phyloP scores from a whole-genome alignment of 768 basidiomycete genomes.

The Suillus subalutaceus region DNA sequence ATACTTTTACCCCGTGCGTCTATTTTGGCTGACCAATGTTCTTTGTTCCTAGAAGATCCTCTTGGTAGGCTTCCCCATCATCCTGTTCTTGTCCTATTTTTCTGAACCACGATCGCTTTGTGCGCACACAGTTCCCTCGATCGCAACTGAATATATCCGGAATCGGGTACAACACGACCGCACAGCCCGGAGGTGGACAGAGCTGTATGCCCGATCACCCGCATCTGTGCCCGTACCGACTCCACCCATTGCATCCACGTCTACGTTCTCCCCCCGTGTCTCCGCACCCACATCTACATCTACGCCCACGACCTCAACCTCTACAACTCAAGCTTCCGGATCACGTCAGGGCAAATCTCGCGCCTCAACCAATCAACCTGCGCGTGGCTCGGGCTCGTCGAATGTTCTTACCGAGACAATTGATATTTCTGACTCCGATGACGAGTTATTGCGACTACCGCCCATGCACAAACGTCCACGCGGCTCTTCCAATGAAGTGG shows the following conservation, averaged over 20 bases:
- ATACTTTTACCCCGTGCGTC: constrained; percentile 6
- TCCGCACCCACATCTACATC: not conserved
- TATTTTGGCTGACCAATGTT: constrained; percentile 9
- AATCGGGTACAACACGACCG: constrained; percentile 73
- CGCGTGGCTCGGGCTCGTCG: constrained; percentile 17
- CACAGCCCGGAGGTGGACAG: constrained; percentile 80
- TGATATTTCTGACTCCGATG: constrained; percentile 36
- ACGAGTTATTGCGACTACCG: constrained; percentile 20
- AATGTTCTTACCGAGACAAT: constrained; percentile 23
- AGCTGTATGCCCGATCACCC: constrained; percentile 62
- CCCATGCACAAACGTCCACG: constrained; percentile 37
- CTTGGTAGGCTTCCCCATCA: constrained; percentile 49
- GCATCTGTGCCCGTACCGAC: constrained; percentile 27
- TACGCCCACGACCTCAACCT: not conserved
- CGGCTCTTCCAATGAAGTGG: constrained; percentile 25
- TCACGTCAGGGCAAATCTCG: constrained; percentile 41
- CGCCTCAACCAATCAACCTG: constrained; percentile 15
- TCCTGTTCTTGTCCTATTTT: not conserved
- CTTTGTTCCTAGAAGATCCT: constrained; percentile 57
- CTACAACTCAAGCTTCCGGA: not conserved
- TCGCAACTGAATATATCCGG: constrained; percentile 69
- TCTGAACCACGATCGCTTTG: not conserved
- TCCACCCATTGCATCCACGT: not conserved
- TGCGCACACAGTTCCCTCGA: constrained; percentile 60
- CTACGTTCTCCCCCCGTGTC: not conserved